Evolutionary conservation across 2,329 filamentous ascomycete species (phyloP).

Genomic region (Didymella arachidicola): DNA sequence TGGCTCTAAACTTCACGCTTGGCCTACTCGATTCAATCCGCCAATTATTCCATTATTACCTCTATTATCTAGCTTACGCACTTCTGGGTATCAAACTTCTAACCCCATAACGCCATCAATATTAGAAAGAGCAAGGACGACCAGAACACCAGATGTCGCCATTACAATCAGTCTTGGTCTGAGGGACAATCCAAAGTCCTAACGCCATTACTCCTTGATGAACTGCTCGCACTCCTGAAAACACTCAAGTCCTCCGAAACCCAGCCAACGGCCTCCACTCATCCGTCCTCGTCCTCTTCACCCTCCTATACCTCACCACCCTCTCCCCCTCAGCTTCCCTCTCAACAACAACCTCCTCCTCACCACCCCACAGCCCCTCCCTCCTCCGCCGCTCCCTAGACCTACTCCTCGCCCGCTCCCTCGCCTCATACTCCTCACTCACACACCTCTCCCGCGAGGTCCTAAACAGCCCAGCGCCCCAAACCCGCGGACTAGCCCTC

Average conservation of each 20-base stretch:
- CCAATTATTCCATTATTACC: background rate
- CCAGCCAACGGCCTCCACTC: conserved; percentile 43
- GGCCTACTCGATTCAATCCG: background rate
- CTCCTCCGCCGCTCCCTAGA: conserved; percentile 16
- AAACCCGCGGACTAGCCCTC: conserved; percentile 17
- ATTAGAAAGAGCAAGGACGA: background rate
- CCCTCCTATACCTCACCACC: conserved; percentile 30
- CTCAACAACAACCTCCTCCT: conserved; percentile 15
- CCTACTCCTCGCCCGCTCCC: conserved; percentile 33
- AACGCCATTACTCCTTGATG: background rate
- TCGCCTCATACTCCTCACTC: conserved; percentile 38
- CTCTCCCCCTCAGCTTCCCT: conserved; percentile 33
- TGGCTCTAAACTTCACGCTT: background rate
- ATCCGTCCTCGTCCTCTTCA: conserved; percentile 43
- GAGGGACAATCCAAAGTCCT: background rate
- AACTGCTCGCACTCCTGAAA: no score
- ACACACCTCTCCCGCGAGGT: conserved; percentile 34
- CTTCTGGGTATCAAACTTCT: background rate
- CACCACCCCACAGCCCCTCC: conserved; percentile 21
- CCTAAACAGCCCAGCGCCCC: conserved; percentile 34
- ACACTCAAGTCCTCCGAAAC: conserved; percentile 23
- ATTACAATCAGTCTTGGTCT: background rate
- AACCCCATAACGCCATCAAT: background rate
- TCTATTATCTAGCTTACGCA: background rate
- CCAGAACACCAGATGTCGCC: background rate